Conservation (phyloP, 2,329 filamentous ascomycete genomes). For the Neoarthrinium moseri region DNA sequence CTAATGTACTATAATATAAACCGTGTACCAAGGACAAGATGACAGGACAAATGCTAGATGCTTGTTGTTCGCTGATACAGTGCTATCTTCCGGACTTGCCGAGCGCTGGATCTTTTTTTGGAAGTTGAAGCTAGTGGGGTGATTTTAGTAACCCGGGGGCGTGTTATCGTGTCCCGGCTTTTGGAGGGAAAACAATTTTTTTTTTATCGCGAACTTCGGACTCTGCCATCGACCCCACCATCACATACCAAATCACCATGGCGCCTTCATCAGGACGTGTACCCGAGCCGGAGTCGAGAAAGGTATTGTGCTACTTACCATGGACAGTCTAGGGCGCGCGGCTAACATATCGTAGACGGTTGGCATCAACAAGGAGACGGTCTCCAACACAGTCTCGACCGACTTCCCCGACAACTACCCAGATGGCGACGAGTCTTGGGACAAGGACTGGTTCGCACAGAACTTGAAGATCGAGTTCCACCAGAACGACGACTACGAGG, state of each 20-base stretch:
- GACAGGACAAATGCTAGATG: no score
- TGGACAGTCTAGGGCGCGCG: background rate
- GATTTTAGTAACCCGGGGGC: background rate
- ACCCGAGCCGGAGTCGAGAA: constrained; percentile 25
- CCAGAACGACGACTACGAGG: constrained; percentile 72
- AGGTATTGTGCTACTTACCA: constrained; percentile 17
- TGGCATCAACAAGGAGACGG: constrained; percentile 83
- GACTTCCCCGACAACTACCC: constrained; percentile 92
- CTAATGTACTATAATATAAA: no score
- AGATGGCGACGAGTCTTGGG: constrained; percentile 82
- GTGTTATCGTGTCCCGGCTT: constrained; percentile 10
- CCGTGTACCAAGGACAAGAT: no score
- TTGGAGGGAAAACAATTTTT: constrained; percentile 19
- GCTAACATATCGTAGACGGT: constrained; percentile 62
- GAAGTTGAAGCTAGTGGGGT: constrained; percentile 18
- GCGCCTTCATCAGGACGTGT: constrained; percentile 26
- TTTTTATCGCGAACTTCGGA: constrained; percentile 11
- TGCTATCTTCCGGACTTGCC: no score
- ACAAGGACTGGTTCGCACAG: constrained; percentile 68
- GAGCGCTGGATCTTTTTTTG: no score
- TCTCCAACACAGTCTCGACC: constrained; percentile 83
- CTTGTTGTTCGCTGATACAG: no score
- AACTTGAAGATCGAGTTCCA: constrained; percentile 78
- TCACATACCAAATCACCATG: constrained; percentile 21
- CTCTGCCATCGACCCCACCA: constrained; percentile 21